These are phyloP conservation scores for Botrytis fragariae DNA, from an alignment of 2,329 filamentous ascomycete genomes.

Conservation along the genomic window DNA sequence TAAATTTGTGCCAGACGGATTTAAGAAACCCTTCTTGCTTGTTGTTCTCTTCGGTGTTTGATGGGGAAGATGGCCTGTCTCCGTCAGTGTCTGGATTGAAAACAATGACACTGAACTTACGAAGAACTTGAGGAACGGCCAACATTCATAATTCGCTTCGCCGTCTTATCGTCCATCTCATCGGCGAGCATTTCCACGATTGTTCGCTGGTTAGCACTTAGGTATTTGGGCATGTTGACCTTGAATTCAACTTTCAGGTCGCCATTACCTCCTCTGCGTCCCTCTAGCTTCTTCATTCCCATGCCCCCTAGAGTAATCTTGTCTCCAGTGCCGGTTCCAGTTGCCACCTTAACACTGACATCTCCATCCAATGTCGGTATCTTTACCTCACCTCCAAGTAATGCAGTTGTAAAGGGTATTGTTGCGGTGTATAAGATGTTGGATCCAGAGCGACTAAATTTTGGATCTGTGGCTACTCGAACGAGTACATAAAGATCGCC, in stretches of 20 bases:
- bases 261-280: slow-evolving; percentile 65
- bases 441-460: slow-evolving; percentile 82
- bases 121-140: slow-evolving; percentile 48
- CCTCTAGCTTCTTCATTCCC: slow-evolving; percentile 86
- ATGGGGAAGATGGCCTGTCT: slow-evolving; percentile 22
- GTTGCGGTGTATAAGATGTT: slow-evolving; percentile 91
- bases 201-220: slow-evolving; percentile 86
- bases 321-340: slow-evolving; percentile 89
- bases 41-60: slow-evolving; percentile 47
- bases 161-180: slow-evolving; percentile 89
- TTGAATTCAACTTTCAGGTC: slow-evolving; percentile 94
- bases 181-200: slow-evolving; percentile 95
- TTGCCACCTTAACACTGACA: slow-evolving; percentile 86
- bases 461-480: slow-evolving; percentile 81
- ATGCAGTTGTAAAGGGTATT: slow-evolving; percentile 87
- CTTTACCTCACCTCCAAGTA: slow-evolving; percentile 85
- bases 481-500: slow-evolving; percentile 93
- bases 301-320: slow-evolving; percentile 83
- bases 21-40: slow-evolving; percentile 89
- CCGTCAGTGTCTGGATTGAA: slow-evolving; percentile 22
- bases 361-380: slow-evolving; percentile 89
- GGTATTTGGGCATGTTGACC: slow-evolving; percentile 90
- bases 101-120: slow-evolving; percentile 43
- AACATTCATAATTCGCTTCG: slow-evolving; percentile 89
- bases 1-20: slow-evolving; percentile 88